These are phyloP conservation scores for Bimuria novae-zelandiae DNA, from an alignment of 2,329 filamentous ascomycete genomes.

Conservation along the genomic window DNA sequence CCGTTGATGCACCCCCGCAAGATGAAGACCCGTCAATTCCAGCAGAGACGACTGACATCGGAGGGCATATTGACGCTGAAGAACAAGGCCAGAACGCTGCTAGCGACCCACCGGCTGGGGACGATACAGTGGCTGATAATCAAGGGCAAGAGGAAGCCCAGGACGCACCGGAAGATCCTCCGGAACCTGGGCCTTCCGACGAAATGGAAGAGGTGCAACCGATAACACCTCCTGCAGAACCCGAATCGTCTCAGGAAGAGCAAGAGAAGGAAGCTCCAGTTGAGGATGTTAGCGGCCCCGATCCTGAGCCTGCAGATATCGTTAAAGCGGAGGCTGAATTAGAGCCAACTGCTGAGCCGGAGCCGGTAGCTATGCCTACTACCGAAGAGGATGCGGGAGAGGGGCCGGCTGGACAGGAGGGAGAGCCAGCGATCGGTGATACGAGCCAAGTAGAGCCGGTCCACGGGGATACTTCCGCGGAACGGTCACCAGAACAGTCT, in stretches of 20 bases:
- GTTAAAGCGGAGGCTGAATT: too few relatives aligned
- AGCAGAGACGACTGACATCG: not conserved
- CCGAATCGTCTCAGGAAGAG: too few relatives aligned
- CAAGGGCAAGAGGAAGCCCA: not conserved
- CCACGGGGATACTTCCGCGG: not conserved
- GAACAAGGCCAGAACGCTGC: not conserved
- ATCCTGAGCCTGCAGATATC: not conserved
- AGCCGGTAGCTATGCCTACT: too few relatives aligned
- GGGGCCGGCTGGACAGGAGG: too few relatives aligned
- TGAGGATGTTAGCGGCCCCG: slow-evolving; percentile 4
- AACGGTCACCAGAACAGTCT: not conserved
- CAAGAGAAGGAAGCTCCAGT: not conserved
- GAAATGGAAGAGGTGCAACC: slow-evolving; percentile 19
- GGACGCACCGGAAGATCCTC: not conserved
- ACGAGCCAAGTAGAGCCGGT: too few relatives aligned
- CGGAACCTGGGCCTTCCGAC: not conserved
- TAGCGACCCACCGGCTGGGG: not conserved
- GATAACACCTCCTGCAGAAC: slow-evolving; percentile 10
- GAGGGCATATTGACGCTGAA: not conserved
- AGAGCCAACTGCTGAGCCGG: too few relatives aligned
- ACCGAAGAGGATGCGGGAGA: too few relatives aligned
- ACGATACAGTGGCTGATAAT: not conserved
- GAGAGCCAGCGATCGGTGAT: too few relatives aligned
- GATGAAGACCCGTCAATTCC: too few relatives aligned
- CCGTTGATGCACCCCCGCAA: too few relatives aligned